Percentiles rank a stretch among this genome's conserved stretches.
Conservation (phyloP, 2,329 filamentous ascomycete species). For the Sarocladium oryzae region DNA sequence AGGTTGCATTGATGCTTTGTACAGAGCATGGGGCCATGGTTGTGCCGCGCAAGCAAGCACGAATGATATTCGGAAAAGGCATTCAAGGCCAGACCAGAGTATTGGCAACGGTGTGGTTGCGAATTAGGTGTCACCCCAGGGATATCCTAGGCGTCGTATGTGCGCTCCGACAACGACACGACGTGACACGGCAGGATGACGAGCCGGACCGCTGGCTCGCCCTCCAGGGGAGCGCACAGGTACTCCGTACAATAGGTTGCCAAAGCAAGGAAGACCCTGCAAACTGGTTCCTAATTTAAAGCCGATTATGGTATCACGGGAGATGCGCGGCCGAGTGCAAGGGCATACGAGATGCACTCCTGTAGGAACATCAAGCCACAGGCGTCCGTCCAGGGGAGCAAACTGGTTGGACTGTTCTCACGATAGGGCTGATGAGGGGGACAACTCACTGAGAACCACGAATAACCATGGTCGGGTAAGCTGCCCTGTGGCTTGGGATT, state of each 20-base stretch:
- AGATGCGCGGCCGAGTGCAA: not conserved
- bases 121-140: too few relatives aligned
- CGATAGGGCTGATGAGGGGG: constrained; percentile 5
- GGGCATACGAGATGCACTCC: constrained; percentile 3
- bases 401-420: not conserved
- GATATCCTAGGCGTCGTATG: not conserved
- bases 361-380: constrained; percentile 7
- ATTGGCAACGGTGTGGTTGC: constrained; percentile 1
- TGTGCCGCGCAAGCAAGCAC: not conserved
- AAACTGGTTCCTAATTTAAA: not conserved
- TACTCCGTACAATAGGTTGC: not conserved
- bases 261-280: not conserved
- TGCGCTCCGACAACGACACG: not conserved
- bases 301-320: not conserved
- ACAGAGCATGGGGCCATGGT: not conserved
- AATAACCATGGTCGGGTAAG: not conserved
- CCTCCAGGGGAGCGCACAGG: not conserved
- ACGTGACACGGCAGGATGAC: constrained; percentile 3
- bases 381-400: not conserved
- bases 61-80: not conserved
- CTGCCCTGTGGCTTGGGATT: constrained; percentile 1
- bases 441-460: not conserved
- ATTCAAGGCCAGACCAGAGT: not conserved
- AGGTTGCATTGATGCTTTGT: constrained; percentile 1
- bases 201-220: not conserved